A percentile compares a stretch with the other conserved stretches of the same genome.
phyloP scores from a whole-genome alignment of 164 flowering plant species.

The Liriodendron chinense region DNA sequence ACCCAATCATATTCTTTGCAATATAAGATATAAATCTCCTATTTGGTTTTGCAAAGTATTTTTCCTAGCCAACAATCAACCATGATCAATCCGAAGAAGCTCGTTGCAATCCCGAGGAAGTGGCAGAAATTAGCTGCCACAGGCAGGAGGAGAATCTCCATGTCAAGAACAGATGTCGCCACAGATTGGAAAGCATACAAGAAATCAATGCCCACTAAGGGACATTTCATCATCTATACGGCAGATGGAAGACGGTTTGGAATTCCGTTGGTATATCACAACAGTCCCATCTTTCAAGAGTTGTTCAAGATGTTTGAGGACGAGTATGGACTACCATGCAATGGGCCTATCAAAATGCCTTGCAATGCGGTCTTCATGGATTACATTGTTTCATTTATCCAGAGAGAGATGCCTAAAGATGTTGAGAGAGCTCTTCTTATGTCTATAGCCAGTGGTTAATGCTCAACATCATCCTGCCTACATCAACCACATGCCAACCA shows the following conservation, averaged over 20 bases:
- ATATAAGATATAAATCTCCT: no score
- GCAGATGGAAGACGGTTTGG: constrained; percentile 11
- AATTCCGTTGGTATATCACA: constrained; percentile 24
- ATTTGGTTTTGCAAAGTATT: no score
- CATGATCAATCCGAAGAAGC: constrained; percentile 9
- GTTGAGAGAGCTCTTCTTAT: constrained; percentile 1
- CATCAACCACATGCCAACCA: neutral
- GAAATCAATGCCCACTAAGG: constrained; percentile 4
- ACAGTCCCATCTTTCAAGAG: constrained; percentile 21
- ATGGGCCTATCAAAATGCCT: constrained; percentile 26
- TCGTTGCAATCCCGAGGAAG: constrained; percentile 3
- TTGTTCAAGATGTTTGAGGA: constrained; percentile 30
- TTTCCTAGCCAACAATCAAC: neutral
- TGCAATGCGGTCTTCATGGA: constrained; percentile 25
- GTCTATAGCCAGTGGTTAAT: constrained; percentile 7
- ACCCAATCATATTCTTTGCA: neutral
- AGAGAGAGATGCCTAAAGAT: neutral
- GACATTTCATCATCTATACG: constrained; percentile 16
- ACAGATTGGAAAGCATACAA: no score
- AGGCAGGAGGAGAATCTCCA: constrained; percentile 7
- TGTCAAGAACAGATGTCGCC: neutral
- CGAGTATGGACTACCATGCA: constrained; percentile 19
- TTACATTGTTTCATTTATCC: constrained; percentile 12
- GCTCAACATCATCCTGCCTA: constrained; percentile 4
- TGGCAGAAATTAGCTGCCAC: constrained; percentile 6